These are phyloP conservation scores for Gillenia trifoliata DNA, from an alignment of 306 rosid genomes.

Conservation along the genomic window DNA sequence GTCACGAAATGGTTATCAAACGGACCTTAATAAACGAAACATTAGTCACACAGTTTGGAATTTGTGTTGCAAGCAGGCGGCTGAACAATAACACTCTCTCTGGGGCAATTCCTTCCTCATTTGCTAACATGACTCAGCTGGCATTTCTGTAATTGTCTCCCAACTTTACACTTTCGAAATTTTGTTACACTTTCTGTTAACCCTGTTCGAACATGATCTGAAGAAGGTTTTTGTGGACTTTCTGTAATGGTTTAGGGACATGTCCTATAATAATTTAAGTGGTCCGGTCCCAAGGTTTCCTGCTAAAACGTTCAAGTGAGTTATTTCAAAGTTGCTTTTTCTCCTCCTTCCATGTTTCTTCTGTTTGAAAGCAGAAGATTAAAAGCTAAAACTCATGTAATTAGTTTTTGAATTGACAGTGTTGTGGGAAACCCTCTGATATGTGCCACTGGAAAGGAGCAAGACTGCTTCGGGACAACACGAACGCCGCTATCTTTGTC, in stretches of 20 bases:
- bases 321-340: constrained; percentile 8
- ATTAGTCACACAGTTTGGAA: neutral
- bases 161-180: constrained; percentile 8
- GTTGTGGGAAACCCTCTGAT: constrained; percentile 75
- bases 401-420: constrained; percentile 40
- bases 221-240: neutral
- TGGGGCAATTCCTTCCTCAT: constrained; percentile 75
- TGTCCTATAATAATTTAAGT: constrained; percentile 77
- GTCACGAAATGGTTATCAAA: neutral
- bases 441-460: constrained; percentile 54
- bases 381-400: neutral
- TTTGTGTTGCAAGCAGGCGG: constrained; percentile 59
- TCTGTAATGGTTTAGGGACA: constrained; percentile 51
- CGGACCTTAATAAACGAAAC: neutral
- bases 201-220: neutral
- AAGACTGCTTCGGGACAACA: constrained; percentile 51
- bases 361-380: neutral
- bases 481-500: constrained; percentile 25
- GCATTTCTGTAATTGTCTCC: constrained; percentile 62
- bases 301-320: constrained; percentile 84
- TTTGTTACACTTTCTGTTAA: neutral
- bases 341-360: neutral
- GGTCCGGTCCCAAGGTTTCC: constrained; percentile 70
- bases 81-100: constrained; percentile 72
- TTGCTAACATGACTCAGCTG: constrained; percentile 72